Conservation (phyloP, 2,329 filamentous ascomycete species). For the Ophiostoma pallidulum region DNA sequence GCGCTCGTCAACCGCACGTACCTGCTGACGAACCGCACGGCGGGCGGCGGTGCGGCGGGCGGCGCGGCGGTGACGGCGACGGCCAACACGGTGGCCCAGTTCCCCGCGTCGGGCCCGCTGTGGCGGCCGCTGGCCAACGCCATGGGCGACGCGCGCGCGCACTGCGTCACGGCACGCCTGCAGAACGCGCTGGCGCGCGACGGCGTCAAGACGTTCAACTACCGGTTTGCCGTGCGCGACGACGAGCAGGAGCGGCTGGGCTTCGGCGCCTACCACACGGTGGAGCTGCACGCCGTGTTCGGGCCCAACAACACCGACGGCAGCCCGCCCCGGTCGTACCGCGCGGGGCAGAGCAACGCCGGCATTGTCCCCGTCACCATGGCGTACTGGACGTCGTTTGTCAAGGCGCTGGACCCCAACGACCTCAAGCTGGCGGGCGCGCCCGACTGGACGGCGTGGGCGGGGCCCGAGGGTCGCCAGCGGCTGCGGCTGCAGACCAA, state of each 20-base stretch:
- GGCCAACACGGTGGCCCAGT: slow-evolving; percentile 25
- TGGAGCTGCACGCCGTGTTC: slow-evolving; percentile 59
- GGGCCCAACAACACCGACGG: slow-evolving; percentile 47
- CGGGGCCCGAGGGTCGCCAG: slow-evolving; percentile 21
- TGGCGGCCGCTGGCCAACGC: slow-evolving; percentile 31
- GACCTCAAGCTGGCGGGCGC: slow-evolving; percentile 30
- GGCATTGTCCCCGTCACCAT: slow-evolving; percentile 51
- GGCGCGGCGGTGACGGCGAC: not conserved
- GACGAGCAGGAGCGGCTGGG: slow-evolving; percentile 41
- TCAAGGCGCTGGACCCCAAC: slow-evolving; percentile 57
- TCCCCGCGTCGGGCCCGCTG: slow-evolving; percentile 24
- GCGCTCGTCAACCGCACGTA: slow-evolving; percentile 27
- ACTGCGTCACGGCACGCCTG: slow-evolving; percentile 39
- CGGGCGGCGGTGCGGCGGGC: no score
- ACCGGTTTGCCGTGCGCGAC: slow-evolving; percentile 60
- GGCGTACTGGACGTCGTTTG: slow-evolving; percentile 65
- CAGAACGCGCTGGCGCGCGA: slow-evolving; percentile 24
- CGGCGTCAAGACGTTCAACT: slow-evolving; percentile 48
- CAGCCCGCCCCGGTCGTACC: slow-evolving; percentile 43
- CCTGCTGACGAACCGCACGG: slow-evolving; percentile 15
- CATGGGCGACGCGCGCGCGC: slow-evolving; percentile 56
- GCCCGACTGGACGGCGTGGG: slow-evolving; percentile 42
- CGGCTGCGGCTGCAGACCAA: slow-evolving; percentile 34
- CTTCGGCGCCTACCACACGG: slow-evolving; percentile 56
- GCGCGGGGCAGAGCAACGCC: slow-evolving; percentile 41